Conservation (phyloP, 1,284 basidiomycete species). For the Melampsora larici-populina region DNA sequence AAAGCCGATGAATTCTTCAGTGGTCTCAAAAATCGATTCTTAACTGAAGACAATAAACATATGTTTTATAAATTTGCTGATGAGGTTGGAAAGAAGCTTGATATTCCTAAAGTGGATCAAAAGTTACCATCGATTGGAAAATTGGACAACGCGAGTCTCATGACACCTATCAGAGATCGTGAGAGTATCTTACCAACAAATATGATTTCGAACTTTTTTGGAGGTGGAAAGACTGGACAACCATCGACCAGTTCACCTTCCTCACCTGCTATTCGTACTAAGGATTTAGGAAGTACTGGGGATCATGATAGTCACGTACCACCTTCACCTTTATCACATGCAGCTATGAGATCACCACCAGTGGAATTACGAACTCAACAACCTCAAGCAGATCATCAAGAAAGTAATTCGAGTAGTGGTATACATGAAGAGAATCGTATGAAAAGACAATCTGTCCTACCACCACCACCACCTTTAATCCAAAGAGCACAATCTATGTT, state of each 20-base stretch:
- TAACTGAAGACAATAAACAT: conserved; percentile 80
- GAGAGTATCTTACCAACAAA: conserved; percentile 68
- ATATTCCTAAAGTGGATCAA: conserved; percentile 58
- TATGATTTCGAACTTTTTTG: conserved; percentile 47
- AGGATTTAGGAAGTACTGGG: conserved; percentile 16
- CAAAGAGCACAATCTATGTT: conserved; percentile 75
- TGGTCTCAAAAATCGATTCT: conserved; percentile 73
- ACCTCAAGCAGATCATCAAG: conserved; percentile 52
- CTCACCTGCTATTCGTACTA: conserved; percentile 34
- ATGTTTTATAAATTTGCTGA: conserved; percentile 82
- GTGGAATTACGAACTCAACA: conserved; percentile 57
- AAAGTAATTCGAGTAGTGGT: neutral
- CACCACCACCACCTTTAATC: conserved; percentile 59
- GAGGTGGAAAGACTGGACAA: conserved; percentile 3
- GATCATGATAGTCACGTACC: conserved; percentile 2
- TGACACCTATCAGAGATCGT: conserved; percentile 80
- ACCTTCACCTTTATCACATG: conserved; percentile 48
- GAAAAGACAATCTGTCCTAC: conserved; percentile 59
- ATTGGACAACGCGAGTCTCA: conserved; percentile 61
- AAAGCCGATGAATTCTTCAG: conserved; percentile 47
- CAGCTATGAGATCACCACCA: conserved; percentile 51
- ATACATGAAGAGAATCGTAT: conserved; percentile 54
- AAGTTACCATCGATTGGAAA: conserved; percentile 67
- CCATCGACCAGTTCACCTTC: neutral
- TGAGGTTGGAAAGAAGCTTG: conserved; percentile 85